Conservation (phyloP, 306 rosid genomes). For the Trichosanthes truncata region DNA sequence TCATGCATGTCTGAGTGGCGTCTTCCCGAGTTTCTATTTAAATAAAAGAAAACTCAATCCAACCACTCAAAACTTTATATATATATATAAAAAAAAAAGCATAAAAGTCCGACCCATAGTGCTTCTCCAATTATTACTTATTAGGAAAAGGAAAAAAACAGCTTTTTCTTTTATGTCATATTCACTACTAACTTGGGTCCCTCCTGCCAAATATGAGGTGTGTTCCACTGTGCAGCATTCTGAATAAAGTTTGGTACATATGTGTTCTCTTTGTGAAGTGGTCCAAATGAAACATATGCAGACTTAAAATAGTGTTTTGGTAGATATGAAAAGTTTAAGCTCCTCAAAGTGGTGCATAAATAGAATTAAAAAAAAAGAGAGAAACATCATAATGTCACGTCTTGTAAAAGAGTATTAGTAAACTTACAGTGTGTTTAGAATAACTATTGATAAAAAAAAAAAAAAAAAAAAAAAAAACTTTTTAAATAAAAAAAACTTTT, state of each 20-base stretch:
- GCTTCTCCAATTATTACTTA: neutral
- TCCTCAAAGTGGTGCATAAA: too few species aligned
- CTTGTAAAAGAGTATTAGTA: too few species aligned
- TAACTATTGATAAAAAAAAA: too few species aligned
- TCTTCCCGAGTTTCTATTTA: neutral
- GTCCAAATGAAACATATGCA: neutral
- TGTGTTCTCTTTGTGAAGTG: neutral
- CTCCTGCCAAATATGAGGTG: neutral
- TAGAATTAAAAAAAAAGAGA: too few species aligned
- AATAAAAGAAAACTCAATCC: neutral
- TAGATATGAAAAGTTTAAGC: neutral
- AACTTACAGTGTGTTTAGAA: too few species aligned
- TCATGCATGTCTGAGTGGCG: neutral
- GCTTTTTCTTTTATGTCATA: neutral
- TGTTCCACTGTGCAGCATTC: neutral
- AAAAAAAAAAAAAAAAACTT: too few species aligned
- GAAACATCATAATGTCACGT: too few species aligned
- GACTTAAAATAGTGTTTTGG: neutral
- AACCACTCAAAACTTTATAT: neutral
- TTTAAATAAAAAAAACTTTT: too few species aligned
- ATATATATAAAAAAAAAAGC: neutral
- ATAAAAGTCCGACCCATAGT: neutral
- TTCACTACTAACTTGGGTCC: neutral
- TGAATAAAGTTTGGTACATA: neutral
- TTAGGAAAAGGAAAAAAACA: neutral